These are phyloP conservation scores for Gastrodia elata DNA, from an alignment of 106 monocot species.

Conservation along the genomic window DNA sequence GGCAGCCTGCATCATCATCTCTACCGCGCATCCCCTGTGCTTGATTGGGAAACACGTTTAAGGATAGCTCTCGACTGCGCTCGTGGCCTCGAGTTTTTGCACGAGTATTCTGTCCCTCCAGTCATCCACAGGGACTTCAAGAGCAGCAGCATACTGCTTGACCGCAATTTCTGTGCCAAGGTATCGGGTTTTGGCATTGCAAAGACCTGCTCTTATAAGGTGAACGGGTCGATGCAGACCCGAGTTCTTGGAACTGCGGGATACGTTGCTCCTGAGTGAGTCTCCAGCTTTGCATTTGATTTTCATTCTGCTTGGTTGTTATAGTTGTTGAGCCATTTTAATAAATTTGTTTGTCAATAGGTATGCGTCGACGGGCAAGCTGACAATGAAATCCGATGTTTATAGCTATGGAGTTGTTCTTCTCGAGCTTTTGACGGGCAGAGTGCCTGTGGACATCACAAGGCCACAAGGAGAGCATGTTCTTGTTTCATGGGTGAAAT, in stretches of 20 bases:
- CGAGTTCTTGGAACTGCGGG: constrained; percentile 72
- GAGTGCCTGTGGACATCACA: constrained; percentile 61
- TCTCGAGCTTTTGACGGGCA: constrained; percentile 74
- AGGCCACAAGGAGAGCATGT: constrained; percentile 65
- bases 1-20: constrained; percentile 74
- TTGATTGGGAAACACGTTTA: constrained; percentile 63
- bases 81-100: constrained; percentile 80
- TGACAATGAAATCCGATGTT: constrained; percentile 95
- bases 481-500: constrained; percentile 76
- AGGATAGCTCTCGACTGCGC: constrained; percentile 87
- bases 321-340: not conserved
- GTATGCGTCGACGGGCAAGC: constrained; percentile 72
- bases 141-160: constrained; percentile 71
- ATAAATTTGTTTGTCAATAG: constrained; percentile 26
- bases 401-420: constrained; percentile 95
- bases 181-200: constrained; percentile 92
- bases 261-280: constrained; percentile 96
- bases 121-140: constrained; percentile 93
- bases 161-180: constrained; percentile 72
- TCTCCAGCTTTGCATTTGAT: not conserved
- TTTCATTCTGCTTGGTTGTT: not conserved
- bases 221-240: constrained; percentile 73
- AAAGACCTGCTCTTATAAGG: constrained; percentile 73
- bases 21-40: constrained; percentile 22
- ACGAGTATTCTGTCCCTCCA: constrained; percentile 65